Base-by-base conservation (phyloP, 2,329 filamentous ascomycete species). In the Fusarium euwallaceae region DNA sequence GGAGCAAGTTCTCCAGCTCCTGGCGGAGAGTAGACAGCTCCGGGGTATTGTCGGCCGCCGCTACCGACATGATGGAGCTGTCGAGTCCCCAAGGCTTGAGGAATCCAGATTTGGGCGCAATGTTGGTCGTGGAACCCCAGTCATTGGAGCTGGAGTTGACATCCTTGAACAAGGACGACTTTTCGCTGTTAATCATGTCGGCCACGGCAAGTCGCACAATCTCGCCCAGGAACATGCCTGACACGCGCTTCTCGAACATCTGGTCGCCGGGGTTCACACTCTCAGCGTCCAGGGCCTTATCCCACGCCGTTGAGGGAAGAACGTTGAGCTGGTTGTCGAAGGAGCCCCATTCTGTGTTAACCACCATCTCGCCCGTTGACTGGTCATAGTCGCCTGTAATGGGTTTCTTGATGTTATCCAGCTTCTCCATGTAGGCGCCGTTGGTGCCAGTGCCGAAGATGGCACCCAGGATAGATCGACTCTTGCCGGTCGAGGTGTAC, bases 371-470 rank as follows among this genome's bases (percentile, higher is more conserved):
- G 62, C 95, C 95, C 0, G 95, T 97, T 10, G 91, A 91, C 59
- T 87, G 87, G 83, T 98, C 95, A 77, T 93, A 97, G 6, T 92
- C 87, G 73, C 91, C 91, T 70, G 87, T 85, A 66, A 93, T 86
- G 17, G 90, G 86, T 87, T 98, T 99, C 81, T 92, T 95, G 80
- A 98, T 90, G 76, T 95, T 95, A 78, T 89, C 85, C 20, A 97
- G 87, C 87, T 97, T 97, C 88, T 99, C 97, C 45, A 98, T 93
- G 82, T 98, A 99, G 2, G 97, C 97, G 64, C 97, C 97, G 82
- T 99, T 99, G 81, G 96, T 98, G 74, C 96, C 96, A 4, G 96
- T 99, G 77, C 96, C 96, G 79, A 99, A 99, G 79, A 99, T 99
- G 73, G 95, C 96, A 63, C 97, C 97, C n/a, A 99, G 87, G 11